Percentiles rank a stretch among this genome's conserved stretches.
Evolutionary conservation across 2,329 filamentous ascomycete species (phyloP).

Genomic region (Sphaerulina musiva): DNA sequence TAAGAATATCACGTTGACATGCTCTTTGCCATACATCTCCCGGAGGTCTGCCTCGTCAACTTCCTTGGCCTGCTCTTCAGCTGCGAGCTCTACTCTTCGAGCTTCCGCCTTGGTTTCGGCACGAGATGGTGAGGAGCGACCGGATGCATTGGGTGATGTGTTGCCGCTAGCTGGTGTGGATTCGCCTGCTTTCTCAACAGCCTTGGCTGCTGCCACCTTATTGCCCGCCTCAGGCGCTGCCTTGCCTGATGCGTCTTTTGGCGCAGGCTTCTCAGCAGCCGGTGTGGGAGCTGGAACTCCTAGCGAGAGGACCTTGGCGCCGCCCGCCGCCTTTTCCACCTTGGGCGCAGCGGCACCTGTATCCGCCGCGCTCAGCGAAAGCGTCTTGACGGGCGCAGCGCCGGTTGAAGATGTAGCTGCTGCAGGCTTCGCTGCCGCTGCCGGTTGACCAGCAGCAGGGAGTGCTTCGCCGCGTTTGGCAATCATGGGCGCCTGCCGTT

Average conservation of each 20-base stretch:
- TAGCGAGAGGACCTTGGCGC: conserved; percentile 70
- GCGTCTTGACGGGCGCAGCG: conserved; percentile 50
- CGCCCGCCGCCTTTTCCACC: conserved; percentile 43
- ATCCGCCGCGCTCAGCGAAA: conserved; percentile 49
- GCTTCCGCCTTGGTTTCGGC: conserved; percentile 50
- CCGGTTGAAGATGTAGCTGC: conserved; percentile 44
- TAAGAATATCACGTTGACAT: conserved; percentile 94
- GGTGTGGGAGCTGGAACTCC: conserved; percentile 39
- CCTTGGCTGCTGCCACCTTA: conserved; percentile 81
- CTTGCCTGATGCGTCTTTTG: conserved; percentile 32
- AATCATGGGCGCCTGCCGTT: conserved; percentile 52
- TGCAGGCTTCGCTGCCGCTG: conserved; percentile 35
- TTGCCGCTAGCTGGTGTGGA: conserved; percentile 56
- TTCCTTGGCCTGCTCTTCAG: conserved; percentile 71
- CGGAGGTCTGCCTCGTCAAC: conserved; percentile 78
- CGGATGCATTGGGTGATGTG: conserved; percentile 67
- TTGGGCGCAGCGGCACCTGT: conserved; percentile 49
- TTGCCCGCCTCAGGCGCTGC: conserved; percentile 61
- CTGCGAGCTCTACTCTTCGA: conserved; percentile 74
- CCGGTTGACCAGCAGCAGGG: conserved; percentile 42
- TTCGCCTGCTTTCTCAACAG: conserved; percentile 84
- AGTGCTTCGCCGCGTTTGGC: conserved; percentile 54
- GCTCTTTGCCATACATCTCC: conserved; percentile 93
- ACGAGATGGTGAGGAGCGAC: conserved; percentile 63
- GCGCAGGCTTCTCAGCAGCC: conserved; percentile 39